Conservation (phyloP, 2,329 filamentous ascomycete genomes). For the Epichloe brachyelytri region DNA sequence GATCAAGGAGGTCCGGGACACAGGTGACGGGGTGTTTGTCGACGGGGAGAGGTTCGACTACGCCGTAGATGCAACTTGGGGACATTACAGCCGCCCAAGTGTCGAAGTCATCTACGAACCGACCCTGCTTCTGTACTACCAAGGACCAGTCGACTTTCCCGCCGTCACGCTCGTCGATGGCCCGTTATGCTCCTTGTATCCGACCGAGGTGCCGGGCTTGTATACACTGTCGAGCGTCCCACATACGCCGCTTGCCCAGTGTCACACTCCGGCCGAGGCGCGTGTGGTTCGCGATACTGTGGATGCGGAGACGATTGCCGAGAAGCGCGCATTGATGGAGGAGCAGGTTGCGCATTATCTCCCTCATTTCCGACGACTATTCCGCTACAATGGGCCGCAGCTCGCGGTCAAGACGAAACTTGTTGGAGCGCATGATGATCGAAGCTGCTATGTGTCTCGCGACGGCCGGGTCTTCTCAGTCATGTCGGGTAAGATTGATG, state of each 20-base stretch:
- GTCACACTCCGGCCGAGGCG: too few relatives aligned
- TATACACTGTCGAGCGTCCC: too few relatives aligned
- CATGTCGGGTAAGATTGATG: background rate
- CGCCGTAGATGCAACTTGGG: background rate
- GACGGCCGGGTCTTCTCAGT: background rate
- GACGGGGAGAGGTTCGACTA: background rate
- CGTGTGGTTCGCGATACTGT: too few relatives aligned
- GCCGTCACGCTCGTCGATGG: too few relatives aligned
- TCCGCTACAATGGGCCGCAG: background rate
- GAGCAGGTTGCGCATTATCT: too few relatives aligned
- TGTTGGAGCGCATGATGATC: background rate
- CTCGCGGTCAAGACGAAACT: background rate
- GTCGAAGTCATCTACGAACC: background rate
- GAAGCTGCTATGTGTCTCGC: background rate
- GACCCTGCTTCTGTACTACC: background rate
- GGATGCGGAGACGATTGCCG: too few relatives aligned
- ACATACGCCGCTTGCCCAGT: too few relatives aligned
- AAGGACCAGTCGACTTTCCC: background rate
- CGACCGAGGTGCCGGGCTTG: too few relatives aligned
- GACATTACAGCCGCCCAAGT: background rate
- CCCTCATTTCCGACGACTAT: background rate
- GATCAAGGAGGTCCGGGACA: background rate
- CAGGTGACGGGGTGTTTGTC: background rate
- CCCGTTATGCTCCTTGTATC: too few relatives aligned
- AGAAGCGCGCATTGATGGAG: too few relatives aligned